These are phyloP conservation scores for Trichoderma pleuroti DNA, from an alignment of 2,329 filamentous ascomycete genomes.

Conservation along the genomic window DNA sequence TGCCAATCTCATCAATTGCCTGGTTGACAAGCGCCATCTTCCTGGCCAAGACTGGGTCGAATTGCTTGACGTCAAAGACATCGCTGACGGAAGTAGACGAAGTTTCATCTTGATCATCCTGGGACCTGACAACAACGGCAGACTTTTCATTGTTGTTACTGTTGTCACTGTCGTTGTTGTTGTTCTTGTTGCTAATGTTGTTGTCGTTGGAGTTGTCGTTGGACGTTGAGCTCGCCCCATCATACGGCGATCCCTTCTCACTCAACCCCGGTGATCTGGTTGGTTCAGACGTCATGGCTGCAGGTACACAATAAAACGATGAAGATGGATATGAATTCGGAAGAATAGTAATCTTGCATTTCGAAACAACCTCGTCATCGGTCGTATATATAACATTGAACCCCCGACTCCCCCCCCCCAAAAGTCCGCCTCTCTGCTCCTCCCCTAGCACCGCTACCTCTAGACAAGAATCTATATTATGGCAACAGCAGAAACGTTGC, in stretches of 20 bases:
- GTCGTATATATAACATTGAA: conserved; percentile 4
- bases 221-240: neutral
- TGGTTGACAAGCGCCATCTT: conserved; percentile 20
- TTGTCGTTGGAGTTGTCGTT: neutral
- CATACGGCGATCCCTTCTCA: neutral
- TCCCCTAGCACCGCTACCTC: neutral
- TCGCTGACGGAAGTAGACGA: conserved; percentile 7
- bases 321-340: neutral
- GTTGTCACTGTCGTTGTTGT: neutral
- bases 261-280: neutral
- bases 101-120: neutral
- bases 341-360: neutral
- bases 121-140: neutral
- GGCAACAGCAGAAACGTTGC: neutral
- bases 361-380: neutral
- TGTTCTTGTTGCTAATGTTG: too few relatives aligned
- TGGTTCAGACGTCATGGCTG: neutral
- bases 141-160: neutral
- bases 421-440: neutral
- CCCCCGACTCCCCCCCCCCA: neutral
- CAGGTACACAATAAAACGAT: neutral
- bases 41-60: conserved; percentile 16
- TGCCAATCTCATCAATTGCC: conserved; percentile 19
- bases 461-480: neutral
- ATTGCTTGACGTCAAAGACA: conserved; percentile 15